Evolutionary conservation across 805 yeast species (phyloP), one percentile per base, ranked within the genome.

Genomic region (Kluyveromyces dobzhanskii): DNA sequence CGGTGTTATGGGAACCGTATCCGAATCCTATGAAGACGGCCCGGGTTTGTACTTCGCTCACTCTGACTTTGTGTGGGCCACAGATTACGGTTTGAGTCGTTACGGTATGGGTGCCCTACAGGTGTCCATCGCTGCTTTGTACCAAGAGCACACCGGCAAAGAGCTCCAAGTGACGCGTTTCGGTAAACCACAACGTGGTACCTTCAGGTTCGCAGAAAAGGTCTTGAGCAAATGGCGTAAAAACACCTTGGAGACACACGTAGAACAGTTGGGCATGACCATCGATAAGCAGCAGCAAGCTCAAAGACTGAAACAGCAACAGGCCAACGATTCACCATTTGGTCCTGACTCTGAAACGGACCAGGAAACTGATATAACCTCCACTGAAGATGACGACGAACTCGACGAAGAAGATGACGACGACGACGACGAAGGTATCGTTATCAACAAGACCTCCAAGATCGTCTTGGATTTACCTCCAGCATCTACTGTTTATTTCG

Each of bases 101-200:
- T 85, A 86, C 56, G 95, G 95, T 44, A 87, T 86, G 94, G 96
- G 96, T 43, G 95, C 96, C 3, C 69, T 86, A 47, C 95, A 85
- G 60, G 87, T 84, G 29, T 81, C 94, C 16, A 78, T 85, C 53
- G 87, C 88, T 40, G 92, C 94, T 0, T 67, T 86, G 42, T 86
- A 78, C 63, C 74, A 79, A 57, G 94, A 85, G 52, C 86, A 81
- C 53, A 85, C 95, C 2, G 94, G 94, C 42, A 72, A 70, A 47
- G 88, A 83, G 49, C 69, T 86, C 50, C 76, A 78, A 53, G 88
- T 83, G 33, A 83, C 82, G 37, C 69, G 94, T 55, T 86, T 84
- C 53, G 95, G 95, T 54, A 86, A 86, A 61, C 95, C 95, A 1
- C 92, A 86, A 57, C 70, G 79, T 49, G 88, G 88, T 37, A 86